Evolutionary conservation across 2,329 filamentous ascomycete species (phyloP), one percentile per base, ranked within the genome.

Genomic region (Diaporthe sp.): DNA sequence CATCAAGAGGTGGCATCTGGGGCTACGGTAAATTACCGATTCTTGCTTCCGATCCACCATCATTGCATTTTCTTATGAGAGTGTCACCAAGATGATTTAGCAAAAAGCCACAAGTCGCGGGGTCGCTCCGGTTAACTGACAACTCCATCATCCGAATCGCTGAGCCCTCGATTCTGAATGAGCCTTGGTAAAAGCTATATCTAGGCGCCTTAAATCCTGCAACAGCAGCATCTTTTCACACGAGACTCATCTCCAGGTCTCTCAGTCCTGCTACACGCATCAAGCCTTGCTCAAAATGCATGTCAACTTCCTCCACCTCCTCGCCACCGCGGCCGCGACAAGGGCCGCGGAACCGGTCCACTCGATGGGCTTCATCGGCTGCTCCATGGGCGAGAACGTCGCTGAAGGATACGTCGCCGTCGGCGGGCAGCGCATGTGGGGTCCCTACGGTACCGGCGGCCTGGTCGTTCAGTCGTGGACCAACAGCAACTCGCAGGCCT

Each of bases 381-480:
- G 81, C 76, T 82, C 79, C 49, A 82, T 81, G 80, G 76, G 76
- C 31, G 81, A 82, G 74, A 79, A 82, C 70, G 79, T 81, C 13
- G 80, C 80, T n/a, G 78, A 80, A 44, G 80, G 80, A 68, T 81
- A 82, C 76, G 79, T 81, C 31, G 77, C 79, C 34, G 57, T 44
- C 62, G 77, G 77, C 17, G 80, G 79, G 34, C 77, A 76, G 62
- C 79, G 77, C 46, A 81, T 81, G 80, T 81, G 79, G 80, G 79
- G 79, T 0, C 80, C 80, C 19, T 82, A 82, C 74, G 80, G 80
- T 44, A 81, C 80, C 15, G 76, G 78, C 46, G 80, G 74, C 2
- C 65, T 81, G 28, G 80, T 81, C 5, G 79, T 82, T 7, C 80
- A 82, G 76, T 82, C 80, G 1, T 82, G 80, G 80, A 81, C 80